Evolutionary conservation across 208 protist genomes (phyloP).

Genomic region (Crithidia brevicula): DNA sequence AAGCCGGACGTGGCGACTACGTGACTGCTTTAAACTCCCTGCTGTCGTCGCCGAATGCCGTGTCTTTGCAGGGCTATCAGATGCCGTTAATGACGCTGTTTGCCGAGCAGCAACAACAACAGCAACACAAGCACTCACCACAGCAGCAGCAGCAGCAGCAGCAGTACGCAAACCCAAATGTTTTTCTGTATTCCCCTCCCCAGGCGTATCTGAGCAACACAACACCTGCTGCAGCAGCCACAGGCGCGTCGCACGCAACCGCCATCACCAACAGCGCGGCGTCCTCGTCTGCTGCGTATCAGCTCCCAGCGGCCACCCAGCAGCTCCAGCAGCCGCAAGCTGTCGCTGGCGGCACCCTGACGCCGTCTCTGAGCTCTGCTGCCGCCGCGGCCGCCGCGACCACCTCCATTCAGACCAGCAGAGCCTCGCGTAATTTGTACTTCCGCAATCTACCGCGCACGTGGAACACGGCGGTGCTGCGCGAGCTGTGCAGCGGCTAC

Average conservation of each 20-base stretch:
- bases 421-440: conserved; percentile 55
- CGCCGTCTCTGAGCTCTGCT: not conserved
- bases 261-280: not conserved
- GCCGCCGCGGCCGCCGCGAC: conserved; percentile 10
- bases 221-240: not conserved
- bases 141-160: not conserved
- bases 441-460: conserved; percentile 59
- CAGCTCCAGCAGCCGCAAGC: conserved; percentile 2
- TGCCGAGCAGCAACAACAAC: conserved; percentile 10
- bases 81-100: not conserved
- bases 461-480: conserved; percentile 72
- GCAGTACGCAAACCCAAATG: not conserved
- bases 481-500: conserved; percentile 53
- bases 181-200: conserved; percentile 24
- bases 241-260: not conserved
- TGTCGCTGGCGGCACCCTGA: conserved; percentile 16
- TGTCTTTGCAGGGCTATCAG: conserved; percentile 13
- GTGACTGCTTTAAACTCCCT: conserved; percentile 8
- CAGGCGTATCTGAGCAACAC: conserved; percentile 9
- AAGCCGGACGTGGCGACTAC: not conserved
- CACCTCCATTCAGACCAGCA: conserved; percentile 11
- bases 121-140: not conserved
- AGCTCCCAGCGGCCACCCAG: conserved; percentile 6
- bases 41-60: conserved; percentile 17
- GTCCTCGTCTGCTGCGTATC: not conserved